Base-by-base conservation (phyloP, 73 alveolate genomes). In the Stentor coeruleus region DNA sequence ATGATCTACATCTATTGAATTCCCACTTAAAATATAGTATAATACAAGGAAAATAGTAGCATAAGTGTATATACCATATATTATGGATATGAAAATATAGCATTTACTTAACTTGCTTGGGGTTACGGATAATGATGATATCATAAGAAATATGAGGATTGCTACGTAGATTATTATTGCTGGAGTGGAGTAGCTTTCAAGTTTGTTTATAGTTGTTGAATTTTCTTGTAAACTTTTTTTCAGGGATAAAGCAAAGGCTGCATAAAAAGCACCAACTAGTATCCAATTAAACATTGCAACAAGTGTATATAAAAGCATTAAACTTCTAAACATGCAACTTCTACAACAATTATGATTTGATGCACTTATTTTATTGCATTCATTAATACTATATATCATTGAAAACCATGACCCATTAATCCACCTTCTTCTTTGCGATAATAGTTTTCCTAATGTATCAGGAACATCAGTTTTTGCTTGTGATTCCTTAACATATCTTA, bases 381-480 rank as follows among this genome's bases (percentile, higher is more conserved):
- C 20, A 49, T 11, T 49, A 49, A 49, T 49, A 6, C 28, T 49
- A 77, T 75, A n/a, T 37, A 75, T 35, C 1, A 75, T 20, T n/a
- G 58, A 37, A 37, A 20, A 35, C 84, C 83, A 75, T 38, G 77
- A 20, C 2, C 83, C 41, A 75, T 75, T 75, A 39, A 2, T 75
- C 3, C 83, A 75, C 20, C 83, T 6, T 75, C 83, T 75, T 75
- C 83, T 37, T 75, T 75, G 83, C 39, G 20, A n/a, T 38, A 75
- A 15, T 14, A 75, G 66, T 6, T n/a, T 35, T n/a, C 14, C 6
- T 11, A 75, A 20, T 37, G 26, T 6, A 33, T 28, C 14, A 36
- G 83, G 83, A 20, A 75, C 83, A 14, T 15, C 58, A 75, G 95
- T 90, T 2, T 38, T 49, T 1, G 95, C 95, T 33, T 0, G 30